These are phyloP conservation scores for Phytopythium oedochilum DNA, from an alignment of 352 stramenopile genomes.

Conservation along the genomic window DNA sequence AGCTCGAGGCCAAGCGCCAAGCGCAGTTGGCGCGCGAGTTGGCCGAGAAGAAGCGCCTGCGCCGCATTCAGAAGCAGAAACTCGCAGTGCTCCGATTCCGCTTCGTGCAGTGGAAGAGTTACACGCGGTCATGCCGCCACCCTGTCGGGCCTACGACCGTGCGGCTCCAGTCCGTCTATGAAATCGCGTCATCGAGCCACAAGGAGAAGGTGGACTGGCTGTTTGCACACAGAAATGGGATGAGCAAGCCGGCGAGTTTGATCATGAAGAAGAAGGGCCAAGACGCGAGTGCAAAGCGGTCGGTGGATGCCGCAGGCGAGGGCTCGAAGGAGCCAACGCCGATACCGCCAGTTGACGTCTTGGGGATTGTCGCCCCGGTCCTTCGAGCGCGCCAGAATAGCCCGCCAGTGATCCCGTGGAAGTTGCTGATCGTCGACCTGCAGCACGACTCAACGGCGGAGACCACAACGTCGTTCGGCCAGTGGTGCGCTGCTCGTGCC, in stretches of 20 bases:
- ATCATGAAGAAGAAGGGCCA: not conserved
- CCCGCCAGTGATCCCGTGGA: constrained; percentile 37
- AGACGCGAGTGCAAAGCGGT: not conserved
- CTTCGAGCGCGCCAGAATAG: constrained; percentile 17
- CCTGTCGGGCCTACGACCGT: constrained; percentile 13
- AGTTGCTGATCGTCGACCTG: constrained; percentile 72
- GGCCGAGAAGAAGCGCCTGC: constrained; percentile 28
- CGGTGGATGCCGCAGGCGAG: not conserved
- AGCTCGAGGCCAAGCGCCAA: constrained; percentile 41
- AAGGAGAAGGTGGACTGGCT: constrained; percentile 5
- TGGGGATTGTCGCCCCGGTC: constrained; percentile 21
- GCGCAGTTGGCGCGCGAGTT: constrained; percentile 41
- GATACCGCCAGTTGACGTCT: constrained; percentile 23
- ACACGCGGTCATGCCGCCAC: constrained; percentile 42
- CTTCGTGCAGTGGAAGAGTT: constrained; percentile 64
- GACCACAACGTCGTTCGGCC: constrained; percentile 54
- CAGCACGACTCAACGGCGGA: constrained; percentile 17
- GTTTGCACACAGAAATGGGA: not conserved
- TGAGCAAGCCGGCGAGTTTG: not conserved
- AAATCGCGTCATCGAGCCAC: not conserved
- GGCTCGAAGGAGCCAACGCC: not conserved
- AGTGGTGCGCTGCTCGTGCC: constrained; percentile 61
- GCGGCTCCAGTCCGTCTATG: not conserved
- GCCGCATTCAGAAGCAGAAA: constrained; percentile 36
- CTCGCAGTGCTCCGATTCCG: constrained; percentile 49